Conservation (phyloP, 495 filamentous ascomycete genomes). For the Neurospora cerealis region DNA sequence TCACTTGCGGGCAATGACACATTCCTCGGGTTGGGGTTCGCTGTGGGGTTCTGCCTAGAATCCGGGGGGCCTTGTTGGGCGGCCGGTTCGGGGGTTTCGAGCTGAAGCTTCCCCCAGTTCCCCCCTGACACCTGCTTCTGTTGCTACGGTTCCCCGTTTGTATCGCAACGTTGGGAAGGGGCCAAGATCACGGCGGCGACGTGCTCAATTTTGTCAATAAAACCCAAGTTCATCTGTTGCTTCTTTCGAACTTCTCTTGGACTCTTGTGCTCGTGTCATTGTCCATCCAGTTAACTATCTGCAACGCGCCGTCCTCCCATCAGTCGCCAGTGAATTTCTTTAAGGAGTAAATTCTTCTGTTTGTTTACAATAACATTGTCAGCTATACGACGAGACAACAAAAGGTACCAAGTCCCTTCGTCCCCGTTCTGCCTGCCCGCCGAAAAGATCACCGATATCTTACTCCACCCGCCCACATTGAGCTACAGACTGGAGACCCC, state of each 20-base stretch:
- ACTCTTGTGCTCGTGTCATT: background rate
- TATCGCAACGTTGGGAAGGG: background rate
- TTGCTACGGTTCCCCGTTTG: background rate
- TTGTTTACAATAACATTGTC: background rate
- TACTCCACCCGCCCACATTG: background rate
- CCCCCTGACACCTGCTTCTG: background rate
- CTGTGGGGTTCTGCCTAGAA: background rate
- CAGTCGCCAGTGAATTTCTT: background rate
- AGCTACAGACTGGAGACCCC: background rate
- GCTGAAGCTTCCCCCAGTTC: background rate
- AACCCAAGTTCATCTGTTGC: background rate
- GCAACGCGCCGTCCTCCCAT: background rate
- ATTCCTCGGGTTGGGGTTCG: background rate
- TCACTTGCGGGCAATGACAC: background rate
- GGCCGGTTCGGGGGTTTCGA: background rate
- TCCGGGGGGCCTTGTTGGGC: background rate
- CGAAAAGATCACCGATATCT: background rate
- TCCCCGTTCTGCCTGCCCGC: background rate
- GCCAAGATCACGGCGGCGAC: background rate
- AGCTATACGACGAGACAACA: background rate
- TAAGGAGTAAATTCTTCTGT: background rate
- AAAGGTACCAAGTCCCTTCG: background rate
- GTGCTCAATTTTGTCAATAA: background rate
- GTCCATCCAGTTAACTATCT: background rate
- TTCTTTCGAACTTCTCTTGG: background rate